Evolutionary conservation across 2,329 filamentous ascomycete species (phyloP).

Genomic region (Pseudohalonectria lignicola): DNA sequence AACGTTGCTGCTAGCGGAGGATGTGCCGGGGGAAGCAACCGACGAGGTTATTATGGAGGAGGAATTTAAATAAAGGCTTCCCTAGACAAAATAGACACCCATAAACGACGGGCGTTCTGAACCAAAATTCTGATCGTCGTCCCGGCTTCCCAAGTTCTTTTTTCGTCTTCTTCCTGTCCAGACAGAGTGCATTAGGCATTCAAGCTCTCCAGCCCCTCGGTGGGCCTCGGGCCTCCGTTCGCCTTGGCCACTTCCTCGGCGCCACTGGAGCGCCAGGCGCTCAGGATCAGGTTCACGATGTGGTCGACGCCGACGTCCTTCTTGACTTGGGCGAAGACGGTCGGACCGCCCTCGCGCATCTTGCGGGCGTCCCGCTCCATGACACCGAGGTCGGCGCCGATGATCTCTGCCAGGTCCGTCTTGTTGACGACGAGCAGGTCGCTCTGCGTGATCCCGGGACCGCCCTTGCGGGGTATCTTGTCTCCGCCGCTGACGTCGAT

Average conservation of each 20-base stretch:
- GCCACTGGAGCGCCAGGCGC: conserved; percentile 86
- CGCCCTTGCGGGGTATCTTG: conserved; percentile 92
- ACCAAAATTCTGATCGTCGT: too few species aligned
- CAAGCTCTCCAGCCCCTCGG: conserved; percentile 41
- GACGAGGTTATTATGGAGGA: conserved; percentile 25
- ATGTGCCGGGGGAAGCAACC: conserved; percentile 5
- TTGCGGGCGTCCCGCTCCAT: conserved; percentile 93
- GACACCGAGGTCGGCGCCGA: conserved; percentile 81
- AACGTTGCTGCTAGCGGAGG: conserved; percentile 20
- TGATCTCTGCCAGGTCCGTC: conserved; percentile 82
- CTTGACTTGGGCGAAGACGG: conserved; percentile 97
- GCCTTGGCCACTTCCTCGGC: conserved; percentile 50
- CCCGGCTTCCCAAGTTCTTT: conserved; percentile 7
- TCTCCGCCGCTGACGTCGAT: conserved; percentile 95
- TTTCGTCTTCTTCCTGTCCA: too few species aligned
- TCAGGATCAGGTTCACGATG: conserved; percentile 79
- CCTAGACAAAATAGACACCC: conserved; percentile 1
- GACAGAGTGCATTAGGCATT: too few species aligned
- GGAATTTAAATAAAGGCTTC: conserved; percentile 14
- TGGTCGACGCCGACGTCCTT: conserved; percentile 73
- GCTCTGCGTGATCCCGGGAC: conserved; percentile 92
- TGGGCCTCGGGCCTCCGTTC: conserved; percentile 46
- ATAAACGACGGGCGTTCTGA: too few species aligned
- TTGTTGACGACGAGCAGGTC: conserved; percentile 94
- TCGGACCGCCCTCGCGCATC: conserved; percentile 92